These are phyloP conservation scores for Exophiala bonariae DNA, from an alignment of 2,329 filamentous ascomycete genomes.

Conservation along the genomic window DNA sequence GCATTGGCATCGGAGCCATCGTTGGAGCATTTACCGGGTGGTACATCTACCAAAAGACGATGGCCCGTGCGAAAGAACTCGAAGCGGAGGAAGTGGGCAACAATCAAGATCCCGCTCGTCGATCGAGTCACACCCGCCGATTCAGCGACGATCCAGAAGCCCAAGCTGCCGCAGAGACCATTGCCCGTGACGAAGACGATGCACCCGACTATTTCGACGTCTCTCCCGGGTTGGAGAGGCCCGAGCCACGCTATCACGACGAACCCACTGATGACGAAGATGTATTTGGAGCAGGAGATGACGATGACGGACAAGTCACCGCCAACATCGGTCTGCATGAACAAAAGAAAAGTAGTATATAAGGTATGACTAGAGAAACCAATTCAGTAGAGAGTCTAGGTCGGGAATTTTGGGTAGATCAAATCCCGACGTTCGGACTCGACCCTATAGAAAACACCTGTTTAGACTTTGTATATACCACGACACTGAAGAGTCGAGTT, in stretches of 20 bases:
- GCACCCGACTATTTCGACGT: constrained; percentile 47
- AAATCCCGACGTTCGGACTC: too few species aligned
- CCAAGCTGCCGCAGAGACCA: constrained; percentile 39
- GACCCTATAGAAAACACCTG: too few species aligned
- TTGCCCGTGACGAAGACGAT: constrained; percentile 43
- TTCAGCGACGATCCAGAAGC: constrained; percentile 40
- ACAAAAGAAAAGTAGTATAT: constrained; percentile 15
- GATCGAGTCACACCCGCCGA: constrained; percentile 23
- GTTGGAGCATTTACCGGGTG: constrained; percentile 76
- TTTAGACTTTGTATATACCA: too few species aligned
- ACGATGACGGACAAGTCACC: constrained; percentile 31
- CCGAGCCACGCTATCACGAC: constrained; percentile 47
- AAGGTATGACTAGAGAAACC: too few species aligned
- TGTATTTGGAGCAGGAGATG: constrained; percentile 38
- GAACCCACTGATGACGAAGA: constrained; percentile 56
- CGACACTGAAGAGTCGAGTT: too few species aligned
- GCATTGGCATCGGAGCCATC: constrained; percentile 70
- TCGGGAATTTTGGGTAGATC: too few species aligned
- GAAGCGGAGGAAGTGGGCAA: constrained; percentile 47
- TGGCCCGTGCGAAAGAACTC: constrained; percentile 49
- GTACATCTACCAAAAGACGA: constrained; percentile 73
- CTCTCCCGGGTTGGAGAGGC: constrained; percentile 14
- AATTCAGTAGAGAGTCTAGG: too few species aligned
- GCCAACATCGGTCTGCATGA: constrained; percentile 41
- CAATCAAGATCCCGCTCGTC: constrained; percentile 37